These are phyloP conservation scores for Boletus barrowsii DNA, from an alignment of 768 basidiomycete genomes.

Conservation along the genomic window DNA sequence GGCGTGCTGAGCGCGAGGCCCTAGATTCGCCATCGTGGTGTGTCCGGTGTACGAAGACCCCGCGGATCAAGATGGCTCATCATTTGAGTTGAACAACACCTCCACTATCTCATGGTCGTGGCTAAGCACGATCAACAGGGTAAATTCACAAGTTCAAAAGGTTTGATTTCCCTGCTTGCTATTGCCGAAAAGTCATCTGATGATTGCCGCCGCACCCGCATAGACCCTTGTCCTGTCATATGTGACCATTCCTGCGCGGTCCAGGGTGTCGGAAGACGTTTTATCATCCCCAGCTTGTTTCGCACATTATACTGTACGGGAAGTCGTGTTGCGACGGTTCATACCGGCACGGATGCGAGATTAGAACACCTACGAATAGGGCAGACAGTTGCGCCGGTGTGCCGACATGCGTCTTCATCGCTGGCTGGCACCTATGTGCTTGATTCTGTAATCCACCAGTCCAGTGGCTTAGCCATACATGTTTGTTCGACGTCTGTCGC, in stretches of 20 bases:
- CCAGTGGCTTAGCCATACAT: background rate
- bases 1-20: background rate
- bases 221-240: slow-evolving; percentile 90
- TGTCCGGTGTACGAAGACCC: slow-evolving; percentile 89
- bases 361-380: slow-evolving; percentile 35
- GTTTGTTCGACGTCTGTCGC: background rate
- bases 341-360: slow-evolving; percentile 93
- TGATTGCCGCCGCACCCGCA: background rate
- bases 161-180: slow-evolving; percentile 46
- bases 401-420: slow-evolving; percentile 57
- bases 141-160: slow-evolving; percentile 97
- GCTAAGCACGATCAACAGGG: slow-evolving; percentile 95
- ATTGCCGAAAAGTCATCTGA: background rate
- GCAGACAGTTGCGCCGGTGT: slow-evolving; percentile 47
- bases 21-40: slow-evolving; percentile 86
- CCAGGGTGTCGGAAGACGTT: slow-evolving; percentile 47
- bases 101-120: slow-evolving; percentile 88
- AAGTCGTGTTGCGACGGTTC: slow-evolving; percentile 82
- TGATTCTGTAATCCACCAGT: background rate
- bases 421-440: slow-evolving; percentile 65
- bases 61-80: slow-evolving; percentile 62
- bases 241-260: slow-evolving; percentile 84
- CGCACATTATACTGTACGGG: slow-evolving; percentile 73
- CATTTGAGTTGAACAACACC: slow-evolving; percentile 61
- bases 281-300: slow-evolving; percentile 74